Evolutionary conservation across 2,329 filamentous ascomycete genomes (phyloP).

Genomic region (Monilinia polystroma): DNA sequence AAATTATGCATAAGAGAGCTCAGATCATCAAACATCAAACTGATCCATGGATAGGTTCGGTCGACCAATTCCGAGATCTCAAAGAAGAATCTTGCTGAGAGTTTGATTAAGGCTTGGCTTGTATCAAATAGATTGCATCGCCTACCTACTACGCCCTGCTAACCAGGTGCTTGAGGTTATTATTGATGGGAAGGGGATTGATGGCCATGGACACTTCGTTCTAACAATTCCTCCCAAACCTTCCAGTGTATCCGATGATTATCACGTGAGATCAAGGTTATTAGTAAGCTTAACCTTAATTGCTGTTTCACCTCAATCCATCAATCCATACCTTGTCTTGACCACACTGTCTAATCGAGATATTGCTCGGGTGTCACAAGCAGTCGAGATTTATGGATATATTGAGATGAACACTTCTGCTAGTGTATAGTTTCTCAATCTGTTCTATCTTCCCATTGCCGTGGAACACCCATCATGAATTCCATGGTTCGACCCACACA

Average conservation of each 20-base stretch:
- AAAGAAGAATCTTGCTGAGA: neutral
- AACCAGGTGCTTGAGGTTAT: no score
- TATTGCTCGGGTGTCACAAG: neutral
- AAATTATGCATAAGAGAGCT: conserved; percentile 26
- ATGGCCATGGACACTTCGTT: neutral
- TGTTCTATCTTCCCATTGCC: neutral
- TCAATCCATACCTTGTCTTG: neutral
- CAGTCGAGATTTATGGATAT: neutral
- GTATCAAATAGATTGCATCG: conserved; percentile 30
- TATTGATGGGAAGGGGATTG: neutral
- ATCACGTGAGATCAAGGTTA: conserved; percentile 15
- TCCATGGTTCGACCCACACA: conserved; percentile 15
- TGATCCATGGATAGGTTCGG: conserved; percentile 2
- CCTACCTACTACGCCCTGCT: neutral
- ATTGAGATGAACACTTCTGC: neutral
- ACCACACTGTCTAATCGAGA: neutral
- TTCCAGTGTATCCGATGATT: neutral
- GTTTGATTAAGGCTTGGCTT: conserved; percentile 22
- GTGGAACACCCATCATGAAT: conserved; percentile 3
- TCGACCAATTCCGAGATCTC: neutral
- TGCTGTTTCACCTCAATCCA: neutral
- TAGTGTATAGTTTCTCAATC: neutral
- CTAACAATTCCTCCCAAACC: neutral
- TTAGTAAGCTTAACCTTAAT: conserved; percentile 13
- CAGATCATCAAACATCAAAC: neutral